Conservation (phyloP, 2,329 filamentous ascomycete genomes). For the Beauveria pseudobassiana region DNA sequence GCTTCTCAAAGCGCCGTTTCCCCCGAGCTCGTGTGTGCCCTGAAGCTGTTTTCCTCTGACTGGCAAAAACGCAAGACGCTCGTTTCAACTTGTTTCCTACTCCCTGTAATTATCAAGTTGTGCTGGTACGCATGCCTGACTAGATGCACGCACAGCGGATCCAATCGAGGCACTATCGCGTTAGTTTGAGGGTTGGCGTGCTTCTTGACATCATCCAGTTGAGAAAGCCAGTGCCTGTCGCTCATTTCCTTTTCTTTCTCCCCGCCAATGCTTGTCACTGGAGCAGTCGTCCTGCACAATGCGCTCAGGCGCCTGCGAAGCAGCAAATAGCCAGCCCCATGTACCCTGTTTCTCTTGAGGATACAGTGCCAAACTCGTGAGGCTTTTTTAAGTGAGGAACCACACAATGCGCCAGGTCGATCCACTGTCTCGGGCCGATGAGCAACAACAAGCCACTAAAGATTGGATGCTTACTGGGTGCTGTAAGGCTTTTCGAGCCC, state of each 20-base stretch:
- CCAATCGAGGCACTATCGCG: neutral
- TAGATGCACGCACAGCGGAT: neutral
- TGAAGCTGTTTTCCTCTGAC: too few species aligned
- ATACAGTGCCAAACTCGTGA: neutral
- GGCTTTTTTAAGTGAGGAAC: conserved; percentile 1
- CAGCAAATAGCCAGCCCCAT: neutral
- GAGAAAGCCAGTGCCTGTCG: neutral
- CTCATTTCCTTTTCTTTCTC: neutral
- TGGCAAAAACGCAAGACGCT: too few species aligned
- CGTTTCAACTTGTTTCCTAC: too few species aligned
- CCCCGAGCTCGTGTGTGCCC: neutral
- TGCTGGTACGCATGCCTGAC: neutral
- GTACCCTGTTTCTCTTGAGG: neutral
- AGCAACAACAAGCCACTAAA: neutral
- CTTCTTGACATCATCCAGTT: neutral
- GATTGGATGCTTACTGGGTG: conserved; percentile 1
- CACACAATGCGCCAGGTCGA: conserved; percentile 2
- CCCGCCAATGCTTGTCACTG: neutral
- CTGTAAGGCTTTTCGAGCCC: neutral
- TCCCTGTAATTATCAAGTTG: too few species aligned
- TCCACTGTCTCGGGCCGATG: conserved; percentile 11
- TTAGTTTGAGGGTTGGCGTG: neutral
- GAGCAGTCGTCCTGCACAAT: neutral
- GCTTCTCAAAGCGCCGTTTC: neutral
- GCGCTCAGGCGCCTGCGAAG: neutral